These are phyloP conservation scores for Breviolum minutum DNA, from an alignment of 73 alveolate genomes.

Conservation along the genomic window DNA sequence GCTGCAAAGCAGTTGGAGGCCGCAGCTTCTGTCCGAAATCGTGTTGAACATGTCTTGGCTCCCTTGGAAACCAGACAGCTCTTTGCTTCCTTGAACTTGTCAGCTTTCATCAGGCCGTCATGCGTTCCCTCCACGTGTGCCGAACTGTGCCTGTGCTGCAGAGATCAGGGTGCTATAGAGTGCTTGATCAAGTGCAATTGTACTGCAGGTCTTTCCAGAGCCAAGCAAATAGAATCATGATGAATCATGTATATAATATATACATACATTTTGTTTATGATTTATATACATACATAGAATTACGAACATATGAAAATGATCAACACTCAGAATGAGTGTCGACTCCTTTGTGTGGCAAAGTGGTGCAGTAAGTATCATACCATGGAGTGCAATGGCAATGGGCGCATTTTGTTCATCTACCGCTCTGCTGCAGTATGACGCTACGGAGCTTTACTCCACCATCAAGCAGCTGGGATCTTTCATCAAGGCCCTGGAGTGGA, in stretches of 20 bases:
- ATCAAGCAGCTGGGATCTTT: constrained; percentile 57
- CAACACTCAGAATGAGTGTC: no score
- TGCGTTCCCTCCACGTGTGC: constrained; percentile 86
- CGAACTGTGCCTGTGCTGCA: constrained; percentile 57
- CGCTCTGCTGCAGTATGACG: constrained; percentile 34
- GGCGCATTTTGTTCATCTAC: background rate
- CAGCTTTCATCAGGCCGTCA: constrained; percentile 14
- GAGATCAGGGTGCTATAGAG: background rate
- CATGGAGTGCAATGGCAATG: background rate
- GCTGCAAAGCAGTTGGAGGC: constrained; percentile 39
- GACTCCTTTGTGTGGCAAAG: no score
- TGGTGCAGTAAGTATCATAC: no score
- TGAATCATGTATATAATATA: background rate
- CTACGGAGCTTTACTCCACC: constrained; percentile 86
- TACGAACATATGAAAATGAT: no score
- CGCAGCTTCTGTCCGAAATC: background rate
- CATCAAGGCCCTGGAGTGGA: constrained; percentile 30
- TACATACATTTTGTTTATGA: no score
- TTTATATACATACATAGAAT: no score
- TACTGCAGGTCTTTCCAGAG: background rate
- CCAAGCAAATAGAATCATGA: background rate
- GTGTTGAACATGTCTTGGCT: background rate
- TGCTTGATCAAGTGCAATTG: background rate
- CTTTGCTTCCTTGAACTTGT: background rate
- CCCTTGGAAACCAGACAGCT: background rate